phyloP scores from a whole-genome alignment of 1,284 basidiomycete species.

The Cryptococcus sp. region DNA sequence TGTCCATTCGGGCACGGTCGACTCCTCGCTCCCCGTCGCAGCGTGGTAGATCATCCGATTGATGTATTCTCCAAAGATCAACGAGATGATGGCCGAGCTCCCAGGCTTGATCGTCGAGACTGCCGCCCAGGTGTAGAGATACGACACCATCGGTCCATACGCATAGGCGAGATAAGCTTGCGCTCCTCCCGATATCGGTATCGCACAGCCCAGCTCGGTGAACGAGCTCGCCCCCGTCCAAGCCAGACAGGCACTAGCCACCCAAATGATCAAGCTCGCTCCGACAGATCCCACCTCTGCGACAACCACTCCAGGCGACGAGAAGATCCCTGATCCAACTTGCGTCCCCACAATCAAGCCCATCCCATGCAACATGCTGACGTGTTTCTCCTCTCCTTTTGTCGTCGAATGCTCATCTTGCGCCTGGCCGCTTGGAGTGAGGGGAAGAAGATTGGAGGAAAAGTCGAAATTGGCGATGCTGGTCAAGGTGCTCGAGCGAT shows the following conservation, averaged over 20 bases:
- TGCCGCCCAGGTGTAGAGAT: conserved; percentile 81
- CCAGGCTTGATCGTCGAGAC: conserved; percentile 75
- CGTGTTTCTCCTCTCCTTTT: conserved; percentile 55
- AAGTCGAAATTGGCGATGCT: conserved; percentile 62
- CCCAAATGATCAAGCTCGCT: conserved; percentile 74
- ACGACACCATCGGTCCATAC: conserved; percentile 79
- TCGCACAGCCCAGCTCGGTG: conserved; percentile 63
- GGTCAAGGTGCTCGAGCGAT: conserved; percentile 61
- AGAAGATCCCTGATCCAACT: conserved; percentile 91
- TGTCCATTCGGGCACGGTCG: conserved; percentile 78
- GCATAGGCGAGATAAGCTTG: conserved; percentile 87
- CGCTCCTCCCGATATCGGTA: conserved; percentile 67
- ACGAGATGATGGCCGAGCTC: conserved; percentile 53
- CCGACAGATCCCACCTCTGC: conserved; percentile 79
- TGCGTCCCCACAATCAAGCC: conserved; percentile 76
- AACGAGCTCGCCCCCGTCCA: conserved; percentile 93
- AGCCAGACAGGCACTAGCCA: conserved; percentile 68
- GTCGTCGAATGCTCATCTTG: conserved; percentile 53
- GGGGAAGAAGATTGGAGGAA: conserved; percentile 65
- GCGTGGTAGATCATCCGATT: conserved; percentile 53
- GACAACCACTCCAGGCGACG: conserved; percentile 83
- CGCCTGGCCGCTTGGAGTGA: conserved; percentile 62
- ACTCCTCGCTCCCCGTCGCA: conserved; percentile 45
- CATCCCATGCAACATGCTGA: conserved; percentile 73
- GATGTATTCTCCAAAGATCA: conserved; percentile 73